Evolutionary conservation across 805 yeast genomes (phyloP).

Genomic region (Cyberlindnera meyerae): DNA sequence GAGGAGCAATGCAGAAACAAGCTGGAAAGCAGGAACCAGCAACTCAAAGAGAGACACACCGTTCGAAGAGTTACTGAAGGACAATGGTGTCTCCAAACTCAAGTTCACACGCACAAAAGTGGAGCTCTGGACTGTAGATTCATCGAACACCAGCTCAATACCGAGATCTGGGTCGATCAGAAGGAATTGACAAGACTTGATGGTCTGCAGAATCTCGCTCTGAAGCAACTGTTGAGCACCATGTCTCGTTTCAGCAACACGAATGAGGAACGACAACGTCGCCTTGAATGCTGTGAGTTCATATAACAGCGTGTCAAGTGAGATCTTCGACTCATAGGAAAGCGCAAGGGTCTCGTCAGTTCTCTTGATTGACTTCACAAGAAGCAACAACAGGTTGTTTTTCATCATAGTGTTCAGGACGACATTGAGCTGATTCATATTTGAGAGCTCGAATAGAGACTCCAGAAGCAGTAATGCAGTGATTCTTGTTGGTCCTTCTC

Average conservation of each 20-base stretch:
- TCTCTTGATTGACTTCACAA: conserved; percentile 63
- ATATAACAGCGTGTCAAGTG: conserved; percentile 53
- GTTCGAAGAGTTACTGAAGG: conserved; percentile 27
- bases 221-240: conserved; percentile 80
- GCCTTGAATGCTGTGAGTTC: conserved; percentile 77
- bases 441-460: conserved; percentile 52
- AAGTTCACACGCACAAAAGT: conserved; percentile 39
- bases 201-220: conserved; percentile 61
- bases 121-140: conserved; percentile 26
- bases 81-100: conserved; percentile 48
- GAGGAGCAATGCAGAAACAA: conserved; percentile 59
- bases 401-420: conserved; percentile 57
- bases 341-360: conserved; percentile 57
- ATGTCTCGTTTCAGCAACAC: conserved; percentile 67
- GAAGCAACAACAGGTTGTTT: conserved; percentile 58
- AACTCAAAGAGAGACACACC: conserved; percentile 59
- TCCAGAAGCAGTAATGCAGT: conserved; percentile 76
- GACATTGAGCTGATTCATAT: conserved; percentile 45
- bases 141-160: conserved; percentile 44
- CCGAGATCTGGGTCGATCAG: conserved; percentile 79
- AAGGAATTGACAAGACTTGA: conserved; percentile 53
- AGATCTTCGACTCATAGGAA: conserved; percentile 32
- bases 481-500: conserved; percentile 72
- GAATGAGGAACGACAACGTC: conserved; percentile 58
- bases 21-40: conserved; percentile 68